phyloP scores from a whole-genome alignment of 2,329 filamentous ascomycete species.

The Neonectria punicea region DNA sequence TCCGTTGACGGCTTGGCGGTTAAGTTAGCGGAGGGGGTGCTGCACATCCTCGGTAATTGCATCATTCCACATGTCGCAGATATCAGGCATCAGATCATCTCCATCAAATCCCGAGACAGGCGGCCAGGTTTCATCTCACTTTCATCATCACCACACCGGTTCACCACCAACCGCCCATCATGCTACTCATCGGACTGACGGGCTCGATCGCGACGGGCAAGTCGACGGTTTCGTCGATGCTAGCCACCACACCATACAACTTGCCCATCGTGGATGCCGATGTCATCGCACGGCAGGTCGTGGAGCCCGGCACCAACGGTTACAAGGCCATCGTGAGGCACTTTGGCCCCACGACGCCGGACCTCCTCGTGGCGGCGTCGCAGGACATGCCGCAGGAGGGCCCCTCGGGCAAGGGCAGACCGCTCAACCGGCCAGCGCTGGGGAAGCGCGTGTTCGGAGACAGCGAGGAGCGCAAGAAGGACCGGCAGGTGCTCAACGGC shows the following conservation, averaged over 20 bases:
- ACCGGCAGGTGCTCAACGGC: conserved; percentile 81
- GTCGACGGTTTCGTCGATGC: conserved; percentile 89
- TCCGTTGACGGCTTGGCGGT: conserved; percentile 2
- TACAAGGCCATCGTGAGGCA: conserved; percentile 85
- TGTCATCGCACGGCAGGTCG: conserved; percentile 89
- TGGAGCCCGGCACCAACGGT: conserved; percentile 88
- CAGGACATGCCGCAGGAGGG: conserved; percentile 64
- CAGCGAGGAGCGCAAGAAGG: conserved; percentile 73
- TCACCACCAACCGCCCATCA: conserved; percentile 51
- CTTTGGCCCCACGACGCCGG: conserved; percentile 85
- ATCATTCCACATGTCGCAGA: conserved; percentile 26
- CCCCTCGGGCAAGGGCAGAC: conserved; percentile 70
- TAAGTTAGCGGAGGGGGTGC: neutral
- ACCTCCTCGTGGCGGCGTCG: conserved; percentile 76
- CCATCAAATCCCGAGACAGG: neutral
- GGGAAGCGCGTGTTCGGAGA: conserved; percentile 89
- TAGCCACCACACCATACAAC: conserved; percentile 82
- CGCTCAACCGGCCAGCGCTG: conserved; percentile 86
- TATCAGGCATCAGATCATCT: conserved; percentile 30
- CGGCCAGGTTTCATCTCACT: neutral
- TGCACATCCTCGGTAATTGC: conserved; percentile 37
- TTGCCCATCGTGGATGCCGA: conserved; percentile 96
- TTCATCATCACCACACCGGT: neutral
- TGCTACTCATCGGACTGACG: conserved; percentile 96
- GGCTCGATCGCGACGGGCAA: conserved; percentile 98